A percentile compares a stretch with the other conserved stretches of the same genome.
Conservation (phyloP, 805 yeast species). For the Lipomyces yamadae region DNA sequence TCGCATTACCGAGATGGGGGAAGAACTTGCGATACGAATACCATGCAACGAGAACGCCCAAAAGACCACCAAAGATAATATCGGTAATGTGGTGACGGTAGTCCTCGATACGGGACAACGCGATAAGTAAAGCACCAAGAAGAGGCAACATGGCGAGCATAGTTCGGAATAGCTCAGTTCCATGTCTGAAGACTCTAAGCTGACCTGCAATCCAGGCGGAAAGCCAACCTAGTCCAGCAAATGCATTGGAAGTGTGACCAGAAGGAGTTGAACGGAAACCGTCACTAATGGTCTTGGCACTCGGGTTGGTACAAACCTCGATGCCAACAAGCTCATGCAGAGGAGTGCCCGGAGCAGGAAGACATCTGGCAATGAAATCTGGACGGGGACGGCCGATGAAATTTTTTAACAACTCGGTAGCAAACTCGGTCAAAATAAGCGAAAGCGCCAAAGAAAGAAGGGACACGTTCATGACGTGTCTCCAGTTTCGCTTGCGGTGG, state of each 20-base stretch:
- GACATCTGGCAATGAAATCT: conserved; percentile 86
- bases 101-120: conserved; percentile 86
- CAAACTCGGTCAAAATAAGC: conserved; percentile 43
- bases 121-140: conserved; percentile 67
- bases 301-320: conserved; percentile 49
- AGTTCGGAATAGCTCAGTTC: conserved; percentile 41
- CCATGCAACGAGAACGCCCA: conserved; percentile 68
- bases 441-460: conserved; percentile 36
- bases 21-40: conserved; percentile 62
- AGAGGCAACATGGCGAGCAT: conserved; percentile 40
- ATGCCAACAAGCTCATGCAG: conserved; percentile 44
- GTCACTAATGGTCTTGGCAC: conserved; percentile 49
- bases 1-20: conserved; percentile 47
- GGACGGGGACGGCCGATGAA: conserved; percentile 92
- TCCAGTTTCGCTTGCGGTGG: conserved; percentile 37
- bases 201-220: conserved; percentile 58
- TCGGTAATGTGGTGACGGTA: conserved; percentile 93
- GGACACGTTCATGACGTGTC: conserved; percentile 36
- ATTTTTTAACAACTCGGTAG: conserved; percentile 79
- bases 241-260: conserved; percentile 63
- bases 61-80: conserved; percentile 70
- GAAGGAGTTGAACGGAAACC: conserved; percentile 65
- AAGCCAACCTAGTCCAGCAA: conserved; percentile 56
- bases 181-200: conserved; percentile 50
- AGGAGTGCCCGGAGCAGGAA: conserved; percentile 65